Conservation (phyloP, 129 eudicot genomes). For the Pseudognaphalium luteoalbum region DNA sequence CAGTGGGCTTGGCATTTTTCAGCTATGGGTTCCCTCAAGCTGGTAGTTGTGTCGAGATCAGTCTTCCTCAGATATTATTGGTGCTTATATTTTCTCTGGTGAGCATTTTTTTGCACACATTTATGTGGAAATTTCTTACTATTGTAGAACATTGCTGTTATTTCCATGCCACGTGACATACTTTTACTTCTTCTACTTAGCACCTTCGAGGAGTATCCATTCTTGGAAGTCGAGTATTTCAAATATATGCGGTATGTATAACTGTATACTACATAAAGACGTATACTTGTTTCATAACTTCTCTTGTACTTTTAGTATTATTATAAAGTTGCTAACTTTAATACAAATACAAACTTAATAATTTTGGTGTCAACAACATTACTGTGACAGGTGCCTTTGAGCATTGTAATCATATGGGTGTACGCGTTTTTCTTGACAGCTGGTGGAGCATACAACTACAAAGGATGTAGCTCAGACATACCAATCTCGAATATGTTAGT, state of each 20-base stretch:
- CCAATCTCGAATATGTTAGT: conserved; percentile 77
- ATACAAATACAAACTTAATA: not conserved
- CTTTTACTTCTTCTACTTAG: conserved; percentile 44
- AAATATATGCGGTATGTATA: conserved; percentile 78
- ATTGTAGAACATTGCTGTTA: not conserved
- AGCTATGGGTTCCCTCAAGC: conserved; percentile 98
- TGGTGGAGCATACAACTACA: conserved; percentile 89
- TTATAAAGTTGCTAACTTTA: not conserved
- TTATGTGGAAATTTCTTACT: not conserved
- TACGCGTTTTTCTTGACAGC: conserved; percentile 94
- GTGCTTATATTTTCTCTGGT: conserved; percentile 89
- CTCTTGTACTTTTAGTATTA: not conserved
- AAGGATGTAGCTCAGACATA: conserved; percentile 72
- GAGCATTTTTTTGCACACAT: conserved; percentile 23
- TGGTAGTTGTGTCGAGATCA: conserved; percentile 86
- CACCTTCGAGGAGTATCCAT: conserved; percentile 81
- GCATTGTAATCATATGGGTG: conserved; percentile 72
- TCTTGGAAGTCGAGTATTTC: conserved; percentile 69
- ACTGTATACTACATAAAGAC: conserved; percentile 12
- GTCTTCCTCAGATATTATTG: conserved; percentile 83
- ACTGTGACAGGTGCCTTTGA: conserved; percentile 74
- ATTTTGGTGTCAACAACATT: not conserved
- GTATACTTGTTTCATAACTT: conserved; percentile 5
- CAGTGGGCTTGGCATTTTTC: conserved; percentile 88
- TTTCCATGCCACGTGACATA: not conserved